A percentile compares a stretch with the other conserved stretches of the same genome.
Conservation (phyloP, 768 basidiomycete genomes). For the Russula emetica region DNA sequence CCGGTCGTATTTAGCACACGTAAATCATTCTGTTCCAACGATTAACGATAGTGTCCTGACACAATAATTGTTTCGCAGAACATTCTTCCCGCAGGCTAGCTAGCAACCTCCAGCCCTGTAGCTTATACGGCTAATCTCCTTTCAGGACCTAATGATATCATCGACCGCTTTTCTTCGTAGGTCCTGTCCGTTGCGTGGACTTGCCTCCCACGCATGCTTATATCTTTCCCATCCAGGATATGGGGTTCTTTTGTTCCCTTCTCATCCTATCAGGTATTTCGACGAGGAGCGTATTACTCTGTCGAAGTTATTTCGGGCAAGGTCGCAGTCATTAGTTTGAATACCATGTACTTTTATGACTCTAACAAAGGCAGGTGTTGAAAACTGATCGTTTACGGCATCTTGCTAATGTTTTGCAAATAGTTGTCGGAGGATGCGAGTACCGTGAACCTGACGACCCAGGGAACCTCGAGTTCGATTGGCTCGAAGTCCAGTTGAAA, state of each 20-base stretch:
- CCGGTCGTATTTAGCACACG: slow-evolving; percentile 48
- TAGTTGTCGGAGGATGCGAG: slow-evolving; percentile 74
- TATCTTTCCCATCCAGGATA: slow-evolving; percentile 44
- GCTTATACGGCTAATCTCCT: slow-evolving; percentile 11
- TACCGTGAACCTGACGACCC: slow-evolving; percentile 64
- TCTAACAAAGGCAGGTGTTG: slow-evolving; percentile 67
- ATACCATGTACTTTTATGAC: slow-evolving; percentile 90
- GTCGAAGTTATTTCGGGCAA: slow-evolving; percentile 72
- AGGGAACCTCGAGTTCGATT: slow-evolving; percentile 85
- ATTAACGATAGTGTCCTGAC: slow-evolving; percentile 2
- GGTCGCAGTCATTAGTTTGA: slow-evolving; percentile 77
- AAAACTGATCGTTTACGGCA: not conserved
- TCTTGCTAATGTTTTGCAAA: not conserved
- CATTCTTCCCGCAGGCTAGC: slow-evolving; percentile 57
- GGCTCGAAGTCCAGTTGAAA: slow-evolving; percentile 82
- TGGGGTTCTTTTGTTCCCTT: slow-evolving; percentile 82
- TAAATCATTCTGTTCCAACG: slow-evolving; percentile 34
- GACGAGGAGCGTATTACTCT: slow-evolving; percentile 81
- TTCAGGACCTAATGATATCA: slow-evolving; percentile 63
- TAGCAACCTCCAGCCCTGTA: not conserved
- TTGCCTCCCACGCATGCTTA: not conserved
- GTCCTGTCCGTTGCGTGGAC: slow-evolving; percentile 28
- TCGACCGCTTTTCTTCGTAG: slow-evolving; percentile 64
- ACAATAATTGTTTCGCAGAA: slow-evolving; percentile 41
- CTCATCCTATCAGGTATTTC: slow-evolving; percentile 73